These are phyloP conservation scores for Ogataea henricii DNA, from an alignment of 805 yeast species.

Conservation along the genomic window DNA sequence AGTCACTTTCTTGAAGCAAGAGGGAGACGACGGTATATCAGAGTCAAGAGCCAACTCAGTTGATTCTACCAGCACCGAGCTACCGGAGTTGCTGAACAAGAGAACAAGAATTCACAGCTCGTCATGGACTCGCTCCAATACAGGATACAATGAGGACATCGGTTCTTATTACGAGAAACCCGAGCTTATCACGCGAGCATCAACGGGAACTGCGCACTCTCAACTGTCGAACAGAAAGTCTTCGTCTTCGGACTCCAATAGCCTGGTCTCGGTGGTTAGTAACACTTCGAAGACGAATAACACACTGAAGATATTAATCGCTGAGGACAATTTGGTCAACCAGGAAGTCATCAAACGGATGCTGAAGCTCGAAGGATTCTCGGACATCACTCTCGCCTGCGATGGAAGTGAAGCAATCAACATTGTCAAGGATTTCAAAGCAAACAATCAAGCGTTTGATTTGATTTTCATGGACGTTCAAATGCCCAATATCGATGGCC, in stretches of 20 bases:
- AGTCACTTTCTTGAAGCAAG: slow-evolving; percentile 41
- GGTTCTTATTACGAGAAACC: slow-evolving; percentile 43
- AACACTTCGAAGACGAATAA: slow-evolving; percentile 13
- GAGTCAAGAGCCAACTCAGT: background rate
- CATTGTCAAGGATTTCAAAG: slow-evolving; percentile 52
- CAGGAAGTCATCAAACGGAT: slow-evolving; percentile 92
- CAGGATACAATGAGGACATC: slow-evolving; percentile 12
- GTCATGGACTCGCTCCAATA: background rate
- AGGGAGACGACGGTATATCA: slow-evolving; percentile 7
- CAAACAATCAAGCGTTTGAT: slow-evolving; percentile 51
- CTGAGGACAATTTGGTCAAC: slow-evolving; percentile 92
- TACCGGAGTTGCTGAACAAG: background rate
- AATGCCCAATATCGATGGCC: slow-evolving; percentile 93
- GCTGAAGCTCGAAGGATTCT: slow-evolving; percentile 81
- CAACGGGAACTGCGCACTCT: slow-evolving; percentile 55
- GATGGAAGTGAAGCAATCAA: slow-evolving; percentile 91
- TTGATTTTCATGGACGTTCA: slow-evolving; percentile 95
- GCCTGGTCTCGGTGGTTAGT: slow-evolving; percentile 2
- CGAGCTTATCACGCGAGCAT: slow-evolving; percentile 44
- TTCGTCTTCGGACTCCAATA: slow-evolving; percentile 22
- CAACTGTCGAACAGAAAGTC: slow-evolving; percentile 21
- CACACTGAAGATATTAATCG: slow-evolving; percentile 66
- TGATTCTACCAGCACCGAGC: background rate
- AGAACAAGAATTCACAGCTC: background rate
- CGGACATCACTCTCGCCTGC: slow-evolving; percentile 71